phyloP scores from a whole-genome alignment of 345 rosid species.

The Eucalyptus victrix region DNA sequence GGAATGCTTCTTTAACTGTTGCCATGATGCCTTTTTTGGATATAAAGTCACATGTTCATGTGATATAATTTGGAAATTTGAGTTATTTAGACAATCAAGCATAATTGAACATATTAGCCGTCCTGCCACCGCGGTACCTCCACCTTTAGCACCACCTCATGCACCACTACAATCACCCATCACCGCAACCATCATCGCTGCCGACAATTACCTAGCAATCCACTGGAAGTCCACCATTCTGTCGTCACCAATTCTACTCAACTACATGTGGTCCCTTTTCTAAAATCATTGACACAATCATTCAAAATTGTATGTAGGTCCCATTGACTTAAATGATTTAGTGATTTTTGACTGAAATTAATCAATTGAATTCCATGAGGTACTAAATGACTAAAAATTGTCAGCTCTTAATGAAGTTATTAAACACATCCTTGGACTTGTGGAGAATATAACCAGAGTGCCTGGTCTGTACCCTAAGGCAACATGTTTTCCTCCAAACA shows the following conservation, averaged over 20 bases:
- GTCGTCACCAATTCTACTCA: neutral
- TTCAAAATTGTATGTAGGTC: neutral
- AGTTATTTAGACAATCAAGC: neutral
- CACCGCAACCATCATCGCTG: neutral
- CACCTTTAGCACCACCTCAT: neutral
- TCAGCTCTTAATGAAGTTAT: neutral
- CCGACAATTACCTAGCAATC: neutral
- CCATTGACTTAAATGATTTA: neutral
- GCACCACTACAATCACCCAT: neutral
- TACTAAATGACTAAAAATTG: neutral
- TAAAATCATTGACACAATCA: neutral
- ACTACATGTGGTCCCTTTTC: neutral
- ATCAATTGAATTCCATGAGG: neutral
- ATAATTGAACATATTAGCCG: neutral
- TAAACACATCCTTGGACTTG: neutral
- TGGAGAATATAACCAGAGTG: neutral
- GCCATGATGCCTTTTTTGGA: neutral
- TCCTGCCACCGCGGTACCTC: neutral
- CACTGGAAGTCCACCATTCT: neutral
- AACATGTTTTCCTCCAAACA: neutral
- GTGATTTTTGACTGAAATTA: neutral
- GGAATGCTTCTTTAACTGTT: neutral
- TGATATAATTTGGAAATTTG: neutral
- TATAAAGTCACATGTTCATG: neutral
- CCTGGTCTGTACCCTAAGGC: neutral